Base-by-base conservation (phyloP, 2,329 filamentous ascomycete species). In the Pseudocercospora cruenta region DNA sequence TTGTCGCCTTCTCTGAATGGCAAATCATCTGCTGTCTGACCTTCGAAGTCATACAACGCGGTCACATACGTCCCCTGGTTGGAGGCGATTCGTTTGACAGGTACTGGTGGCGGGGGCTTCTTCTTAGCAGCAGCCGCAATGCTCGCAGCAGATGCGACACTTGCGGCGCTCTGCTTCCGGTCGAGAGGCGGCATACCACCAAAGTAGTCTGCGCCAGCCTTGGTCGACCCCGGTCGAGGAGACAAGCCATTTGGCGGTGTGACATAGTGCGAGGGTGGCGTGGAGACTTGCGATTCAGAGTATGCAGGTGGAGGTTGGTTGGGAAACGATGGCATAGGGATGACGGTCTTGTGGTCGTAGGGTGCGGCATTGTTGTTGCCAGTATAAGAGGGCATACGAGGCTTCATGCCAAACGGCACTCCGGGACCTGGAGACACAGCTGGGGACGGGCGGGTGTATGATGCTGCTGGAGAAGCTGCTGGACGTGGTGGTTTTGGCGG, bases 1-100 rank as follows among this genome's bases (percentile, higher is more conserved):
- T 86, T 83, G 73, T 95, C 92, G 1, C 92, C 92, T 77, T 94
- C 90, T 31, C 83, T 83, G 75, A 96, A 96, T 2, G 84, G 84
- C 60, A 96, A 76, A 76, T 96, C 92, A 0, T 90, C 91, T 1
- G 81, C 78, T 6, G 85, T 86, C 74, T 93, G 88, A 0, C 90
- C 91, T 1, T 84, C 83, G 75, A 93, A 96, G 70, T 90, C 85
- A 77, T 92, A 95, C 73, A 92, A 81, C 7, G 92, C 92, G 10
- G 89, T 88, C 14, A 78, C 77, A 19, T 70, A 77, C 43, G 43
- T 75, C 67, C 14, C 79, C 70, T 83, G 82, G 64, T 81, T 80
- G 16, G 63, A 65, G 1, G 84, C 80, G 12, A 81, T 78, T 63
- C 86, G 84, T 78, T 91, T 90, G 1, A 86, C 83, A 19, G 86